phyloP scores from a whole-genome alignment of 2,329 filamentous ascomycete genomes.

The Allantophomopsis lycopodina region DNA sequence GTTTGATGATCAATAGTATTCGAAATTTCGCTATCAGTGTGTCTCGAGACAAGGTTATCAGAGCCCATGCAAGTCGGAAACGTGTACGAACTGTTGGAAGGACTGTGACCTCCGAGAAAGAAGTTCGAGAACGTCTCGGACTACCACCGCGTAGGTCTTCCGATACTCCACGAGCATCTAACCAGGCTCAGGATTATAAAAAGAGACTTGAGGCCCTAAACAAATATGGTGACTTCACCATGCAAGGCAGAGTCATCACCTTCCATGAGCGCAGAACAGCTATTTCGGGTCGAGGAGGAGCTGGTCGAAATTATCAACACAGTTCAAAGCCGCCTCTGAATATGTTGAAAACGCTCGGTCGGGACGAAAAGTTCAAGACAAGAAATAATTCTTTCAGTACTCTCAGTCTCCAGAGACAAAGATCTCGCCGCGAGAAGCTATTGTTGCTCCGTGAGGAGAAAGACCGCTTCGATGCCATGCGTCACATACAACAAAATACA shows the following conservation, averaged over 20 bases:
- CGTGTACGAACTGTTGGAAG: constrained; percentile 38
- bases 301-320: constrained; percentile 6
- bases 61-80: constrained; percentile 39
- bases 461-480: constrained; percentile 52
- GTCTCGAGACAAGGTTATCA: constrained; percentile 46
- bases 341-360: constrained; percentile 4
- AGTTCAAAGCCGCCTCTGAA: not conserved
- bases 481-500: constrained; percentile 45
- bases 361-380: constrained; percentile 13
- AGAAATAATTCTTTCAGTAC: not conserved
- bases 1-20: constrained; percentile 53
- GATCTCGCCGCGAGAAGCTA: constrained; percentile 22
- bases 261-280: constrained; percentile 16
- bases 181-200: constrained; percentile 9
- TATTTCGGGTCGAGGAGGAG: constrained; percentile 12
- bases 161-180: constrained; percentile 3
- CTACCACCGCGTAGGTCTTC: constrained; percentile 14
- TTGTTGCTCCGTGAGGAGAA: constrained; percentile 41
- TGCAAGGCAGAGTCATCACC: constrained; percentile 19
- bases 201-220: constrained; percentile 10
- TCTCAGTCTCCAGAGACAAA: not conserved
- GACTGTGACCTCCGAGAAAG: constrained; percentile 35
- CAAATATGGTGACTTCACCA: constrained; percentile 20
- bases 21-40: constrained; percentile 45
- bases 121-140: constrained; percentile 26